Evolutionary conservation across 345 rosid genomes (phyloP), one percentile per base, ranked within the genome.

Genomic region (Salix brachista): DNA sequence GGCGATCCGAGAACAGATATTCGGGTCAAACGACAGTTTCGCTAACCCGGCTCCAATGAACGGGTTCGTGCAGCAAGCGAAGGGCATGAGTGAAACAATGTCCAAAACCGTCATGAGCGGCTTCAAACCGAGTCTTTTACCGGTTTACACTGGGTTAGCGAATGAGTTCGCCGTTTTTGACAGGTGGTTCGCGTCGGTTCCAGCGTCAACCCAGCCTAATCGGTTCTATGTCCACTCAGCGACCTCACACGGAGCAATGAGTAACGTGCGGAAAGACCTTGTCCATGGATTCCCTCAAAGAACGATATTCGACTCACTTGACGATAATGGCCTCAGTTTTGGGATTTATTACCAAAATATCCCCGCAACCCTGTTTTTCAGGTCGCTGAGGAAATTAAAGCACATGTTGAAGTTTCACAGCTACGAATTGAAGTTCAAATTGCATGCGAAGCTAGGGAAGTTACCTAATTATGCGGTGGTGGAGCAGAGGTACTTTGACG

Each of bases 121-220:
- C 80, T 96, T 96, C 84, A 83, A 88, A 60, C 98, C 98, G 44
- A 54, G 28, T 25, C 80, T 84, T 6, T 61, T 96, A 37, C 98
- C 98, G 68, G 84, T 92, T 21, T 96, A 92, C 87, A 81, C 97
- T 5, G 88, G 85, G 84, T 77, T 96, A 48, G 97, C 97, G 4
- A 92, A 89, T 85, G 90, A 94, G 86, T 96, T 92, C 86, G 97
- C 88, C 1, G 85, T 96, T 2, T 90, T 96, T 84, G 99, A 96
- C 85, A 86, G 94, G 78, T 96, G 99, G 99, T 96, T 96, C 84
- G 98, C 99, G 0, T 92, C 99, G 70, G 97, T 96, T 19, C 99
- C 99, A 5, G 88, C 98, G 39, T 96, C 99, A 21, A 96, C 99
- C 52, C 99, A 96, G 71, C 99, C 99, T 41, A 96, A 96, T 88